Evolutionary conservation across 345 rosid species (phyloP).

Genomic region (Acer campestre): DNA sequence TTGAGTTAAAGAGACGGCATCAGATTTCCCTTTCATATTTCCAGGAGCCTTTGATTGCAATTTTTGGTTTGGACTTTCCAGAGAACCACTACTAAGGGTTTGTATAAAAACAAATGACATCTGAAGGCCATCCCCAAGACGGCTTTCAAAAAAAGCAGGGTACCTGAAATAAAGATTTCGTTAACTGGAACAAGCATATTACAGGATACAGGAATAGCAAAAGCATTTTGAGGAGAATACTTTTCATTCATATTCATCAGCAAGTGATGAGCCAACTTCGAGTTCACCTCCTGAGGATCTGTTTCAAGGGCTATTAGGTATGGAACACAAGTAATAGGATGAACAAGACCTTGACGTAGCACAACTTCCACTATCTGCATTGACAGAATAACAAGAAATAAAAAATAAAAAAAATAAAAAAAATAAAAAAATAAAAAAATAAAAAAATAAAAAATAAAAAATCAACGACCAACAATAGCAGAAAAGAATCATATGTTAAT

Average conservation of each 20-base stretch:
- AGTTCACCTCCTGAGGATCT: slow-evolving; percentile 91
- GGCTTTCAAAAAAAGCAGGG: slow-evolving; percentile 97
- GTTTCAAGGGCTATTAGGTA: slow-evolving; percentile 98
- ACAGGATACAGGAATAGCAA: slow-evolving; percentile 12
- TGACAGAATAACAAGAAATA: not conserved
- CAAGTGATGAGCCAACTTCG: slow-evolving; percentile 96
- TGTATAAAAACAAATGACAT: slow-evolving; percentile 85
- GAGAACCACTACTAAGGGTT: slow-evolving; percentile 44
- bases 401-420: too few relatives aligned
- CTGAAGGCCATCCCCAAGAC: slow-evolving; percentile 98
- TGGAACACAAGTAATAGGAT: slow-evolving; percentile 99
- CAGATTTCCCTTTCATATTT: slow-evolving; percentile 64
- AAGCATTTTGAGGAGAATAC: slow-evolving; percentile 45
- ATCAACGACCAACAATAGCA: not conserved
- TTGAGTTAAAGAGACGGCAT: slow-evolving; percentile 68
- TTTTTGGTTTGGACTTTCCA: slow-evolving; percentile 45
- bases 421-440: too few relatives aligned
- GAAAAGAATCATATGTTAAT: not conserved
- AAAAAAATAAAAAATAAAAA: not conserved
- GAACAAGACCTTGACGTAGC: slow-evolving; percentile 98
- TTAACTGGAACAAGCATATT: slow-evolving; percentile 25
- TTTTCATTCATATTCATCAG: slow-evolving; percentile 99
- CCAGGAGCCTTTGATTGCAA: slow-evolving; percentile 54
- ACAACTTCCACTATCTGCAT: slow-evolving; percentile 97
- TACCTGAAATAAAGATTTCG: slow-evolving; percentile 59